Evolutionary conservation across 1,284 basidiomycete species (phyloP).

Genomic region (Athelia psychrophila): DNA sequence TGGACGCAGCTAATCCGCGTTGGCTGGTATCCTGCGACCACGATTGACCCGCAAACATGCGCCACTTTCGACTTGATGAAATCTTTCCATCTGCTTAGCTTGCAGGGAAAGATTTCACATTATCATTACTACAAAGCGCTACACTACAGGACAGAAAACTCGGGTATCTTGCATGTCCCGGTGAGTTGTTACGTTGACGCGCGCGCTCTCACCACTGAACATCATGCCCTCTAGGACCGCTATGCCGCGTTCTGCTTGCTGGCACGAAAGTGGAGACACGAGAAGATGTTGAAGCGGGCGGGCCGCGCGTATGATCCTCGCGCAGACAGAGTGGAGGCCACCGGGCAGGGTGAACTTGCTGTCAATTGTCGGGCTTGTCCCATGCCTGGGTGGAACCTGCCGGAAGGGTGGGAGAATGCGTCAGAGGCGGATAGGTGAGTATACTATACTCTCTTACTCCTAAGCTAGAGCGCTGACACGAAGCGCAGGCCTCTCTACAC

Average conservation of each 20-base stretch:
- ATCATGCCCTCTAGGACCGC: conserved; percentile 22
- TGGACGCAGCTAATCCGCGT: conserved; percentile 22
- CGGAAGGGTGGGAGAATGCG: conserved; percentile 19
- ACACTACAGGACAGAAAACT: conserved; percentile 14
- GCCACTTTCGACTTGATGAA: conserved; percentile 21
- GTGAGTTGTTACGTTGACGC: background rate
- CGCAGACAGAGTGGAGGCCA: conserved; percentile 15
- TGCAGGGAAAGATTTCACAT: conserved; percentile 16
- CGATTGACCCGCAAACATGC: conserved; percentile 19
- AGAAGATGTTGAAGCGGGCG: conserved; percentile 26
- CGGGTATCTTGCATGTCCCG: conserved; percentile 8
- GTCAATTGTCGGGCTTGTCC: conserved; percentile 34
- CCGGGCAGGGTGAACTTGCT: conserved; percentile 22
- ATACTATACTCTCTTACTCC: background rate
- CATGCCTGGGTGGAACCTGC: conserved; percentile 27
- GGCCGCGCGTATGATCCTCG: conserved; percentile 23
- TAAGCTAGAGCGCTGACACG: background rate
- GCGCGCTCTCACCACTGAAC: background rate
- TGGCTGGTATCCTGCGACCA: conserved; percentile 21
- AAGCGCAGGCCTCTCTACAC: conserved; percentile 10
- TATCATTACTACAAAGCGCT: conserved; percentile 23
- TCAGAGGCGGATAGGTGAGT: background rate
- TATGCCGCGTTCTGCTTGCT: conserved; percentile 22
- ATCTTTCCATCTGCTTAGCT: conserved; percentile 18
- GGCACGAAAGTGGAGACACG: conserved; percentile 25